Base-by-base conservation (phyloP, 1,284 basidiomycete species). In the Malassezia dermatis region DNA sequence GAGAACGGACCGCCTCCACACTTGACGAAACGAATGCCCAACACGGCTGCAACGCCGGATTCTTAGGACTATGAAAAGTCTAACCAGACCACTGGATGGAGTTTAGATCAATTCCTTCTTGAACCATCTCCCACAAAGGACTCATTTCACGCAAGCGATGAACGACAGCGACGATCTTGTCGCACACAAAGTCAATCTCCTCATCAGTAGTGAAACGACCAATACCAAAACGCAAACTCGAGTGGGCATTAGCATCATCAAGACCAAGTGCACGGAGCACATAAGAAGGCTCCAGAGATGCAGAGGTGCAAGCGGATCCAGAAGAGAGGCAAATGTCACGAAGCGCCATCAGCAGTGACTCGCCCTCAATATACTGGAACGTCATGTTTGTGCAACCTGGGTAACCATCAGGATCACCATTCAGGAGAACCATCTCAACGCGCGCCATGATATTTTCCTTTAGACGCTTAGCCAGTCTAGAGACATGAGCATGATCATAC, bases 231-330 rank as follows among this genome's bases (percentile, higher is more conserved):
- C 94, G 85, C 50, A 99, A 80, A 15, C 89, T 94, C 11, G 91
- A 96, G 76, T 99, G 94, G 0, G 94, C 94, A 86, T 96, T 95
- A 71, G 96, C 94, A 76, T 99, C 94, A 27, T 90, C 88, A 78
- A 61, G 69, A 82, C 86, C 93, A 37, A 99, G 82, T 1, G 94
- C 94, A 57, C 94, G 85, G 26, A 99, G 83, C 11, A 99, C 94
- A 74, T 99, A 99, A 31, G 90, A 95, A 6, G 94, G 94, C 77
- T 99, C 94, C 49, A 99, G 80, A 13, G 93, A 96, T 2, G 94
- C 94, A 0, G 91, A 96, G 13, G 94, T 99, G 72, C 94, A 99
- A 10, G 94, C 94, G 67, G 89, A 94, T 46, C 94, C 94, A 1
- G 93, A 96, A 12, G 93, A 96, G 31, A 99, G 81, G 4, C 94